Evolutionary conservation across 768 basidiomycete genomes (phyloP).

Genomic region (Gautieria morchelliformis): DNA sequence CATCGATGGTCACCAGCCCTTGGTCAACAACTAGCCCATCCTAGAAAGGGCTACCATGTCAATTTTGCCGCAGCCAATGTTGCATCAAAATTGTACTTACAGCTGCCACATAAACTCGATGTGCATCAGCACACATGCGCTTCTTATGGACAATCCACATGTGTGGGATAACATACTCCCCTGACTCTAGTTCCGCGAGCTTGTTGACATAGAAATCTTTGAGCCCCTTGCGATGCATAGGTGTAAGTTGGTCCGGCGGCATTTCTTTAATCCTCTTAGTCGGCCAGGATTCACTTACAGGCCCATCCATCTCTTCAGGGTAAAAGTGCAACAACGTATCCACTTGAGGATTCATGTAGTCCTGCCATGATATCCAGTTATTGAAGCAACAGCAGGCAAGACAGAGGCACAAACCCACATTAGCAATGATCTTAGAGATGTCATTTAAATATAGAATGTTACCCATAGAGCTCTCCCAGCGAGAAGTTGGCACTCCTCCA

Average conservation of each 20-base stretch:
- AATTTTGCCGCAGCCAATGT: neutral
- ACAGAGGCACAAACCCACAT: neutral
- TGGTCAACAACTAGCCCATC: neutral
- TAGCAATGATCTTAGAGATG: neutral
- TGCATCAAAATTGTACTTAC: neutral
- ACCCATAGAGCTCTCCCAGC: neutral
- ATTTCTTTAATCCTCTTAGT: neutral
- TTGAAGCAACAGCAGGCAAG: neutral
- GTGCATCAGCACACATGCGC: neutral
- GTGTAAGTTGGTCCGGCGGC: slow-evolving; percentile 7
- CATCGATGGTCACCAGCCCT: neutral
- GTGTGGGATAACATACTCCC: slow-evolving; percentile 1
- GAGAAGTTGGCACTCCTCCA: neutral
- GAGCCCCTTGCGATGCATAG: slow-evolving; percentile 9
- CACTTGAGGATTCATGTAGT: neutral
- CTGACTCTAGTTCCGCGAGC: neutral
- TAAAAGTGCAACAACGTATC: neutral
- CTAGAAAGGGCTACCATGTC: too few relatives aligned
- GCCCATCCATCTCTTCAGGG: neutral
- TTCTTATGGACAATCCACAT: neutral
- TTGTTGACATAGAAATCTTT: too few relatives aligned
- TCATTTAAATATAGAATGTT: neutral
- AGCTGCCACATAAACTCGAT: neutral
- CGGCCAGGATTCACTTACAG: neutral
- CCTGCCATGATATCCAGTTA: neutral